phyloP scores from a whole-genome alignment of 495 filamentous ascomycete genomes.

The Oleoguttula mirabilis region DNA sequence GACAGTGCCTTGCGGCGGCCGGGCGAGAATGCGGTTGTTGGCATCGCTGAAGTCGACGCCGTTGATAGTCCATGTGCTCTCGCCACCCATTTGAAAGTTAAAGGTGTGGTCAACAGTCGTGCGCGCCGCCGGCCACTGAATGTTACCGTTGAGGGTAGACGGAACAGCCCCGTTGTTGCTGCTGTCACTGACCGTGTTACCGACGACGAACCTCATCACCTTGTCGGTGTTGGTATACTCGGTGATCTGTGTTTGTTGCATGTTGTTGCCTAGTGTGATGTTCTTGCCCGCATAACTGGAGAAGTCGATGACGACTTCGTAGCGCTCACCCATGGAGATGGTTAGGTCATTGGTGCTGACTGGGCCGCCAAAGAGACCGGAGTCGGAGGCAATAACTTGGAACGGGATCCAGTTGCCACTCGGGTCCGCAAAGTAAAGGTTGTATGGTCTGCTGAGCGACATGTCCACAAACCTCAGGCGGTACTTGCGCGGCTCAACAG shows the following conservation, averaged over 20 bases:
- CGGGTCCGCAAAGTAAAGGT: constrained; percentile 33
- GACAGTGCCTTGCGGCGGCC: constrained; percentile 34
- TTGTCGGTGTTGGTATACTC: constrained; percentile 39
- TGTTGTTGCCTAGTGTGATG: constrained; percentile 35
- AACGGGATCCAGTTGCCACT: constrained; percentile 31
- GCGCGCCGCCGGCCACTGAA: constrained; percentile 28
- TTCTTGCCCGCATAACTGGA: constrained; percentile 35
- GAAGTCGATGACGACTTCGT: constrained; percentile 46
- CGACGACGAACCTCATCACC: constrained; percentile 44
- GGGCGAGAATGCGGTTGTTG: constrained; percentile 40
- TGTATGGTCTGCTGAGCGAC: constrained; percentile 38
- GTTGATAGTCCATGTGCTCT: constrained; percentile 37
- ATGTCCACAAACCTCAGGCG: constrained; percentile 42
- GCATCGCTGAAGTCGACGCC: constrained; percentile 40
- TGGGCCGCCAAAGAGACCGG: constrained; percentile 35
- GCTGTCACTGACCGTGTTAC: constrained; percentile 27
- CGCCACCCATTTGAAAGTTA: constrained; percentile 33
- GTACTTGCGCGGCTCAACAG: constrained; percentile 47
- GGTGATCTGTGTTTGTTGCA: constrained; percentile 32
- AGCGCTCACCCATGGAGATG: constrained; percentile 45
- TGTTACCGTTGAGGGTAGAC: constrained; percentile 21
- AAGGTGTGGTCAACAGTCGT: constrained; percentile 34
- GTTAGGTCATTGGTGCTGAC: constrained; percentile 28
- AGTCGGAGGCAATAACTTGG: constrained; percentile 44
- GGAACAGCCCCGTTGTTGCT: constrained; percentile 29